A percentile compares a stretch with the other conserved stretches of the same genome.
phyloP scores from a whole-genome alignment of 192 early-diverging fungal species.

The Dimargaris xerosporica region DNA sequence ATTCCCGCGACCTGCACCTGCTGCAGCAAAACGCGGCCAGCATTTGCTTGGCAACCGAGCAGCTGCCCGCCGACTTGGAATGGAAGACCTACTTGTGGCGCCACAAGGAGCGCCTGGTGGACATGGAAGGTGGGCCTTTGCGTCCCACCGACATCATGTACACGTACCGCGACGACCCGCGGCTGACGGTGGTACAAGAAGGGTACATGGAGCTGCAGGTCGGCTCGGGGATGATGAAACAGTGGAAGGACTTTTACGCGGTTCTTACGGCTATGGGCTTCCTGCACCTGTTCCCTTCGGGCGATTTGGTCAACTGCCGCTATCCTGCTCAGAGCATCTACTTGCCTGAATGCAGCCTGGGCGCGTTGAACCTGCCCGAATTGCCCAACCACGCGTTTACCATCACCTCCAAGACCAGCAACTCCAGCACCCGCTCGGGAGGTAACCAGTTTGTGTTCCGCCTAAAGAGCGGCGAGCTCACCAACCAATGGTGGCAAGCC shows the following conservation, averaged over 20 bases:
- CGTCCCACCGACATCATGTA: slow-evolving; percentile 1
- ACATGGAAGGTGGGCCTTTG: not conserved
- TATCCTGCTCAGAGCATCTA: not conserved
- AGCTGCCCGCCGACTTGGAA: slow-evolving; percentile 1
- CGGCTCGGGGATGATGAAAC: not conserved
- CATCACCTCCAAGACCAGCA: not conserved
- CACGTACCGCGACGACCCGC: slow-evolving; percentile 11
- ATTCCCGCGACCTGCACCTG: not conserved
- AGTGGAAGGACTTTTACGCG: slow-evolving; percentile 11
- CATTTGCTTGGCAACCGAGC: not conserved
- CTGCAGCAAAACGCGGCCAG: slow-evolving; percentile 3
- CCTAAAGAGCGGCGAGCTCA: not conserved
- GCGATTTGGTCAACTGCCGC: slow-evolving; percentile 12
- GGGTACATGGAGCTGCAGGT: slow-evolving; percentile 11
- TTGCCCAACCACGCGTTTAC: slow-evolving; percentile 8
- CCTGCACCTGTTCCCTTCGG: slow-evolving; percentile 11
- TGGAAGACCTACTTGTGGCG: not conserved
- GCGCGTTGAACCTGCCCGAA: slow-evolving; percentile 6
- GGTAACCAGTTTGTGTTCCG: slow-evolving; percentile 5
- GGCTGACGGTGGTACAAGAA: slow-evolving; percentile 6
- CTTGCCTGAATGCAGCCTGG: slow-evolving; percentile 9
- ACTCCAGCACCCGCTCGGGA: not conserved
- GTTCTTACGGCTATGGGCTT: slow-evolving; percentile 5
- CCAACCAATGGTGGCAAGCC: slow-evolving; percentile 6
- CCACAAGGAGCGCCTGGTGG: slow-evolving; percentile 6